A percentile compares a stretch with the other conserved stretches of the same genome.
These are phyloP conservation scores for Pholiota molesta DNA, from an alignment of 768 basidiomycete genomes.

Conservation along the genomic window DNA sequence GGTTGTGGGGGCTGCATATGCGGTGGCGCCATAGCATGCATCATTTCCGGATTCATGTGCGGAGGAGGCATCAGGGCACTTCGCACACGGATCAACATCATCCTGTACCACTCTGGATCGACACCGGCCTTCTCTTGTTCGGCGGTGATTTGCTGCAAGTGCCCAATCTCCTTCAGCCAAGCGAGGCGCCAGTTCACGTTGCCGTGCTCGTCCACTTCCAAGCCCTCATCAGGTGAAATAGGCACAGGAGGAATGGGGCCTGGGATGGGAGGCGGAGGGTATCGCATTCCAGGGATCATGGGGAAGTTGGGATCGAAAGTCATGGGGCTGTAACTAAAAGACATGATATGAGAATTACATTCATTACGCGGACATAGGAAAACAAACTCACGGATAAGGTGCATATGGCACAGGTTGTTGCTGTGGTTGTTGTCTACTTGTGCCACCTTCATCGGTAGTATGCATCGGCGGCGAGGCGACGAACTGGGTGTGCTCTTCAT, in stretches of 20 bases:
- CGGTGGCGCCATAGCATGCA: conserved; percentile 46
- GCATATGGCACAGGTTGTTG: conserved; percentile 53
- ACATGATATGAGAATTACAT: conserved; percentile 9
- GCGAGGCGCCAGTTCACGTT: conserved; percentile 79
- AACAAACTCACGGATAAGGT: conserved; percentile 56
- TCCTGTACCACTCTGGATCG: conserved; percentile 83
- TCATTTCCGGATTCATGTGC: conserved; percentile 54
- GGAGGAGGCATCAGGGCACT: conserved; percentile 65
- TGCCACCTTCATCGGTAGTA: conserved; percentile 61
- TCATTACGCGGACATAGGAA: conserved; percentile 6
- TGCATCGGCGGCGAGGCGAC: conserved; percentile 58
- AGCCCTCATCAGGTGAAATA: conserved; percentile 62
- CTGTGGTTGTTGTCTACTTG: conserved; percentile 52
- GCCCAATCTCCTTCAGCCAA: conserved; percentile 80
- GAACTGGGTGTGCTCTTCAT: conserved; percentile 60
- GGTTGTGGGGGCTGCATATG: conserved; percentile 44
- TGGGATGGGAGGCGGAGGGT: conserved; percentile 49
- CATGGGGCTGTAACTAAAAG: conserved; percentile 23
- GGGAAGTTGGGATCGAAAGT: conserved; percentile 79
- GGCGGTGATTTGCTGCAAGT: conserved; percentile 72
- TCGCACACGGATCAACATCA: conserved; percentile 83
- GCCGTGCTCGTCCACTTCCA: conserved; percentile 78
- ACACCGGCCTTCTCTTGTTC: conserved; percentile 84
- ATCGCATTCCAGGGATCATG: conserved; percentile 71
- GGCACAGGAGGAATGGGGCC: conserved; percentile 63